Percentiles rank a stretch among this genome's conserved stretches.
phyloP scores from a whole-genome alignment of 1,284 basidiomycete species.

The Sphaerobolus stellatus region DNA sequence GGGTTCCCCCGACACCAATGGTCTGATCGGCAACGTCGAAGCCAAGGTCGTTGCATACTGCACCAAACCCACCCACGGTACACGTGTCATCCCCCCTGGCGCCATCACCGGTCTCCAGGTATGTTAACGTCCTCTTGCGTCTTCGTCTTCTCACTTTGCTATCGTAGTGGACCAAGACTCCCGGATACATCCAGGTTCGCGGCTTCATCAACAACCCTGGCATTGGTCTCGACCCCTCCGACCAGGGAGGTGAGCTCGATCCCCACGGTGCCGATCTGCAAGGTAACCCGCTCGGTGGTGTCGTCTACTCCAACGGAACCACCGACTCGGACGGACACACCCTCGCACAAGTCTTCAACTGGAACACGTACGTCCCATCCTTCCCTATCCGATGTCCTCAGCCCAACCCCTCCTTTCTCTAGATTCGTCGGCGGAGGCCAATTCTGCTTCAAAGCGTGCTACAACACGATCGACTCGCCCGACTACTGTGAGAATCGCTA shows the following conservation, averaged over 20 bases:
- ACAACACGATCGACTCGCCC: constrained; percentile 9
- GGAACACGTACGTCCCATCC: constrained; percentile 26
- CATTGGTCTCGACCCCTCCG: constrained; percentile 28
- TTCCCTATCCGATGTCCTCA: not conserved
- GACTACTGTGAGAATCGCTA: constrained; percentile 20
- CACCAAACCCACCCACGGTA: constrained; percentile 43
- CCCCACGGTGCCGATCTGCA: constrained; percentile 17
- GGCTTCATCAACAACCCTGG: constrained; percentile 32
- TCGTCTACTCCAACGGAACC: constrained; percentile 22
- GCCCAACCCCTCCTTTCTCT: not conserved
- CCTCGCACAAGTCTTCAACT: constrained; percentile 30
- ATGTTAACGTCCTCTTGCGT: constrained; percentile 15
- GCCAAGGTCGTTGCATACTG: constrained; percentile 48
- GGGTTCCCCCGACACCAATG: constrained; percentile 22
- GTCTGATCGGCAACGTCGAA: constrained; percentile 38
- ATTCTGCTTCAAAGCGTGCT: constrained; percentile 22
- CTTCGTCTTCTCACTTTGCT: constrained; percentile 19
- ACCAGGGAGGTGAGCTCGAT: constrained; percentile 30
- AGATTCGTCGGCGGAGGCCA: constrained; percentile 27
- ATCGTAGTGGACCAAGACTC: constrained; percentile 24
- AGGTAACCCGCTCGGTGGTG: constrained; percentile 15
- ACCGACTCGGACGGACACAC: constrained; percentile 23
- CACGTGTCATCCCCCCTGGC: constrained; percentile 43
- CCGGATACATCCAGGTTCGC: constrained; percentile 33
- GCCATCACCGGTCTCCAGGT: constrained; percentile 4